Percentiles rank a stretch among this genome's conserved stretches.
phyloP scores from a whole-genome alignment of 1,284 basidiomycete genomes.

The Volvariella volvacea region DNA sequence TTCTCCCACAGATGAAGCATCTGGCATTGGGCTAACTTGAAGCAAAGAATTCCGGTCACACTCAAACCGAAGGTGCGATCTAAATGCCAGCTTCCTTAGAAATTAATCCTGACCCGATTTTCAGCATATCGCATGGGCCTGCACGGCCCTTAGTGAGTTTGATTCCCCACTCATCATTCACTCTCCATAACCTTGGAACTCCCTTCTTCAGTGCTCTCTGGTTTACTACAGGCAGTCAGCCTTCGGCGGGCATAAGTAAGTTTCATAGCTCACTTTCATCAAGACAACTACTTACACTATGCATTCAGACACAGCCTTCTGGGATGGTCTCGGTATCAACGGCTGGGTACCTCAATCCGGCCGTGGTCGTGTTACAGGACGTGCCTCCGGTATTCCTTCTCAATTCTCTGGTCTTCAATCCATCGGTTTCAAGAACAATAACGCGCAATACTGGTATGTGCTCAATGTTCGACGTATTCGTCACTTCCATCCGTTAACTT shows the following conservation, averaged over 20 bases:
- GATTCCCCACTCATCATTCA: too few relatives aligned
- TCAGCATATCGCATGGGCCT: too few relatives aligned
- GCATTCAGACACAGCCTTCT: constrained; percentile 26
- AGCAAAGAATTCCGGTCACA: too few relatives aligned
- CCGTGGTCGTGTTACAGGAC: constrained; percentile 30
- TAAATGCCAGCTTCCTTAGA: too few relatives aligned
- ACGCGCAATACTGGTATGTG: constrained; percentile 30
- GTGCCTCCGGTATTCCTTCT: constrained; percentile 24
- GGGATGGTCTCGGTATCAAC: constrained; percentile 23
- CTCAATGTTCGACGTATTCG: background rate
- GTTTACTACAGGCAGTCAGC: constrained; percentile 26
- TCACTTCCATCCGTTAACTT: too few relatives aligned
- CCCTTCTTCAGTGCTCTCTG: constrained; percentile 17
- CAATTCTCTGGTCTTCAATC: constrained; percentile 16
- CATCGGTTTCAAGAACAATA: constrained; percentile 26
- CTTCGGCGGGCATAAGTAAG: constrained; percentile 18
- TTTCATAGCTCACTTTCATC: background rate
- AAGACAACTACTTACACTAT: background rate
- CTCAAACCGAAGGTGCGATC: too few relatives aligned
- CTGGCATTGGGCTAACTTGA: too few relatives aligned
- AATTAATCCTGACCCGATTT: too few relatives aligned
- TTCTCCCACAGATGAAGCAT: too few relatives aligned
- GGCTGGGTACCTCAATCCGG: constrained; percentile 23
- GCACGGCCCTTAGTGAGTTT: too few relatives aligned
- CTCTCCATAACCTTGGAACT: constrained; percentile 18